Conservation (phyloP, 2,329 filamentous ascomycete species). For the Pestalotiopsis fici region DNA sequence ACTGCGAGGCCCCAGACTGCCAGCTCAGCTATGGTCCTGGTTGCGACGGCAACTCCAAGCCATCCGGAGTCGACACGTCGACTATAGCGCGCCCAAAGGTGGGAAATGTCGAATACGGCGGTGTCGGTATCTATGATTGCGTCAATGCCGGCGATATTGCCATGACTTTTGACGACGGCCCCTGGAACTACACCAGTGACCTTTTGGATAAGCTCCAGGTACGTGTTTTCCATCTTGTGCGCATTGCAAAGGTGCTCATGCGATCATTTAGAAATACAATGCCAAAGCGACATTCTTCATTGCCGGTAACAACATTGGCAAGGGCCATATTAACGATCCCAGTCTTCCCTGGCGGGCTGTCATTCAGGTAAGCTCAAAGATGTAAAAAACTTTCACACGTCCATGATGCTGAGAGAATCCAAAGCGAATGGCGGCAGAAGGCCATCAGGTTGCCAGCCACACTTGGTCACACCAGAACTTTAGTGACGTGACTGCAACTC, state of each 20-base stretch:
- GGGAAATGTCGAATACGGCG: constrained; percentile 46
- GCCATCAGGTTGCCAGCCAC: constrained; percentile 34
- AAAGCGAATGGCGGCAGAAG: constrained; percentile 33
- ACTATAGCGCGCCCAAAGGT: constrained; percentile 43
- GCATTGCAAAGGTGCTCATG: background rate
- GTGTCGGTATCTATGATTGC: constrained; percentile 51
- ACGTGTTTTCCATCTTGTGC: background rate
- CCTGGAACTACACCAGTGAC: constrained; percentile 58
- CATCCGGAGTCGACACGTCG: constrained; percentile 45
- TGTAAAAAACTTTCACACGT: background rate
- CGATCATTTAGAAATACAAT: constrained; percentile 38
- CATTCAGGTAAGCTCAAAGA: constrained; percentile 23
- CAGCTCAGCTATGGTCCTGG: constrained; percentile 43
- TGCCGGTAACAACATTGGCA: constrained; percentile 52
- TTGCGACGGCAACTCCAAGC: constrained; percentile 48
- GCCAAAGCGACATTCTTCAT: constrained; percentile 67
- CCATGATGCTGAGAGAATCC: background rate
- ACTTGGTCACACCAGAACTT: constrained; percentile 35
- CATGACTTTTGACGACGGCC: constrained; percentile 66
- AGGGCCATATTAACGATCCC: constrained; percentile 51
- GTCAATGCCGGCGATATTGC: constrained; percentile 56
- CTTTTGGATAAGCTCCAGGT: constrained; percentile 52
- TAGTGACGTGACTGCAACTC: constrained; percentile 26
- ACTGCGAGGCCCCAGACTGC: constrained; percentile 31
- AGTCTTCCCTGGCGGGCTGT: constrained; percentile 29